These are phyloP conservation scores for Penicillium arizonense DNA, from an alignment of 495 filamentous ascomycete genomes.

Conservation along the genomic window DNA sequence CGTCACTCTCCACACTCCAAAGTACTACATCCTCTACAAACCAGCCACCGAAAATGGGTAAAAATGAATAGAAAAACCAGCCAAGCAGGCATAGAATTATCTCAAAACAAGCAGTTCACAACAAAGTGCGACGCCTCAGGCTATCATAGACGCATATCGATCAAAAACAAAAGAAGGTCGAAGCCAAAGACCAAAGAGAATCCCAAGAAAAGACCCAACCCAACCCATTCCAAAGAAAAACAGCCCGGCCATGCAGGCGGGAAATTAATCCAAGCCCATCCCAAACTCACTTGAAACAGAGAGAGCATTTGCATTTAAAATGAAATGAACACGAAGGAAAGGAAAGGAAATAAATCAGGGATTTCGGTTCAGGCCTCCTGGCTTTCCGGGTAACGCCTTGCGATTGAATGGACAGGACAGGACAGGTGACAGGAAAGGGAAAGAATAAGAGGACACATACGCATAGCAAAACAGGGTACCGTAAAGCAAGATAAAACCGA, in stretches of 20 bases:
- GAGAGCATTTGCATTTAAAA: background rate
- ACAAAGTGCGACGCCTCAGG: background rate
- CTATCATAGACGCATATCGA: background rate
- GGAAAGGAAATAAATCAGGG: background rate
- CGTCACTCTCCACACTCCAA: too few relatives aligned
- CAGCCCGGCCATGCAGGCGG: background rate
- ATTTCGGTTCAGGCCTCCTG: background rate
- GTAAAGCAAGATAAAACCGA: background rate
- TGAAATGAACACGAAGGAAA: background rate
- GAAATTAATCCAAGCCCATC: background rate
- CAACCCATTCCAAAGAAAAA: background rate
- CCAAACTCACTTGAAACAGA: constrained; percentile 5
- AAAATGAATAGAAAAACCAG: too few relatives aligned
- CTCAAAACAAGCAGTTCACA: too few relatives aligned
- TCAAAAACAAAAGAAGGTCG: background rate
- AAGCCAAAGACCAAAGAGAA: background rate
- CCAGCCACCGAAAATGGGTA: too few relatives aligned
- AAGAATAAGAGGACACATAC: background rate
- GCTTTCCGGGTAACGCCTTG: constrained; percentile 1
- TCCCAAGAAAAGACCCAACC: background rate
- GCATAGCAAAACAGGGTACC: too few relatives aligned
- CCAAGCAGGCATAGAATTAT: too few relatives aligned
- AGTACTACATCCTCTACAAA: too few relatives aligned
- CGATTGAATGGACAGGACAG: background rate
- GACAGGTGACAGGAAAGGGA: background rate